A percentile compares a stretch with the other conserved stretches of the same genome.
phyloP scores from a whole-genome alignment of 176 grass and related monocot genomes.

The Cenchrus americanus region DNA sequence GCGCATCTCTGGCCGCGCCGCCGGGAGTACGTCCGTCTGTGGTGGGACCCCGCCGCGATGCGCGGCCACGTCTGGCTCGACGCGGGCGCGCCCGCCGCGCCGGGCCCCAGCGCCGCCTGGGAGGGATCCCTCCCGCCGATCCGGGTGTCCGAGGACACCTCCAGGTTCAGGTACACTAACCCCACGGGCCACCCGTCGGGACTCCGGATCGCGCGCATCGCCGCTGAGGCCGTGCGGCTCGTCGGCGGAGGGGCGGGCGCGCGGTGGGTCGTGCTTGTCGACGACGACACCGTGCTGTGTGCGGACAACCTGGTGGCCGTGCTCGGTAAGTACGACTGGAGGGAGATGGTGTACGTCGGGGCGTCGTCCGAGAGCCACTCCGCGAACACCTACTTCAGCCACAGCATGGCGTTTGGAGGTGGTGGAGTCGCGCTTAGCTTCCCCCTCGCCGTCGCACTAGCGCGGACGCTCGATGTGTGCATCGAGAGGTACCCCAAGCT shows the following conservation, averaged over 20 bases:
- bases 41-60: constrained; percentile 79
- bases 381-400: constrained; percentile 94
- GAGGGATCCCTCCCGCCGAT: constrained; percentile 63
- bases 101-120: constrained; percentile 43
- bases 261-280: constrained; percentile 89
- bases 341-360: constrained; percentile 92
- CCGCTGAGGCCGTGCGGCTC: constrained; percentile 80
- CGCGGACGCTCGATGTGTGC: constrained; percentile 73
- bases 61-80: constrained; percentile 86
- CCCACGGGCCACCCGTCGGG: constrained; percentile 94
- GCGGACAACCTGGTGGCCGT: constrained; percentile 83
- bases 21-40: constrained; percentile 81
- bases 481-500: constrained; percentile 90
- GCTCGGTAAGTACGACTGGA: constrained; percentile 92
- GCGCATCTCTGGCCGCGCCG: constrained; percentile 83
- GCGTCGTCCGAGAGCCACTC: constrained; percentile 92
- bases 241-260: constrained; percentile 44
- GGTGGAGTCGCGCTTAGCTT: constrained; percentile 93
- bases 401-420: constrained; percentile 92
- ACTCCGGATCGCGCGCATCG: constrained; percentile 91
- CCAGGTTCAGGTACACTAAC: constrained; percentile 93
- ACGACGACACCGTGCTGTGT: constrained; percentile 89
- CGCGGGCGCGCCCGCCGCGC: constrained; percentile 28
- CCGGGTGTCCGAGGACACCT: constrained; percentile 92
- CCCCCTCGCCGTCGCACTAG: constrained; percentile 72